A percentile compares a stretch with the other conserved stretches of the same genome.
Conservation (phyloP, 2,329 filamentous ascomycete genomes). For the Stylonectria norvegica region DNA sequence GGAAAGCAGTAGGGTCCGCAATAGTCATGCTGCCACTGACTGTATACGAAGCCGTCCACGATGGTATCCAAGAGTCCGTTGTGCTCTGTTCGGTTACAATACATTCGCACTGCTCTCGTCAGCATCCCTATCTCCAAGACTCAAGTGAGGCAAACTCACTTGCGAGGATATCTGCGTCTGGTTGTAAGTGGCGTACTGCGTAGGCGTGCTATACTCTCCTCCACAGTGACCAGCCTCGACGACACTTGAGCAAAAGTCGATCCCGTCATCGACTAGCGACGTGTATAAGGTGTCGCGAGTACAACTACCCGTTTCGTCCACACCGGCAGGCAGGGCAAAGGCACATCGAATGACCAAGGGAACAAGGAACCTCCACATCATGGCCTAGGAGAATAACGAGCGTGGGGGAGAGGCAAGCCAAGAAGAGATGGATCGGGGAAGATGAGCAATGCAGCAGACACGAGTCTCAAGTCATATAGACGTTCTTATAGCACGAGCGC, state of each 20-base stretch:
- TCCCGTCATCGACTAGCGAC: conserved; percentile 25
- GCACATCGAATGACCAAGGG: conserved; percentile 8
- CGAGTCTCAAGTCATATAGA: too few relatives aligned
- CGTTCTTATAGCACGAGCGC: too few relatives aligned
- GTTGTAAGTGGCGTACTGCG: conserved; percentile 28
- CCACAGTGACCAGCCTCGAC: conserved; percentile 22
- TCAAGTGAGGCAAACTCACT: too few relatives aligned
- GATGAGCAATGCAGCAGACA: too few relatives aligned
- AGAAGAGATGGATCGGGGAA: too few relatives aligned
- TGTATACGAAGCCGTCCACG: too few relatives aligned
- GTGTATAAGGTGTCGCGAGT: conserved; percentile 30
- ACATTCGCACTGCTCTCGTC: background rate
- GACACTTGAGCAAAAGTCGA: conserved; percentile 29
- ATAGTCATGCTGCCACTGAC: too few relatives aligned
- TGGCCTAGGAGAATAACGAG: conserved; percentile 13
- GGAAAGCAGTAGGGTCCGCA: too few relatives aligned
- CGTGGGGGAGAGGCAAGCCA: conserved; percentile 6
- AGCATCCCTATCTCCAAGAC: too few relatives aligned
- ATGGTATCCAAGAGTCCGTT: too few relatives aligned
- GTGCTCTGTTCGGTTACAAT: conserved; percentile 4
- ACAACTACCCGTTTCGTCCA: conserved; percentile 20
- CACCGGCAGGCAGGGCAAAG: conserved; percentile 10
- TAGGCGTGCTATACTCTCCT: conserved; percentile 25
- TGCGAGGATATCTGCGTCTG: conserved; percentile 30
- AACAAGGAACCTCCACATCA: conserved; percentile 21